Base-by-base conservation (phyloP, 495 filamentous ascomycete species). In the Aspergillus incahuasiensis region DNA sequence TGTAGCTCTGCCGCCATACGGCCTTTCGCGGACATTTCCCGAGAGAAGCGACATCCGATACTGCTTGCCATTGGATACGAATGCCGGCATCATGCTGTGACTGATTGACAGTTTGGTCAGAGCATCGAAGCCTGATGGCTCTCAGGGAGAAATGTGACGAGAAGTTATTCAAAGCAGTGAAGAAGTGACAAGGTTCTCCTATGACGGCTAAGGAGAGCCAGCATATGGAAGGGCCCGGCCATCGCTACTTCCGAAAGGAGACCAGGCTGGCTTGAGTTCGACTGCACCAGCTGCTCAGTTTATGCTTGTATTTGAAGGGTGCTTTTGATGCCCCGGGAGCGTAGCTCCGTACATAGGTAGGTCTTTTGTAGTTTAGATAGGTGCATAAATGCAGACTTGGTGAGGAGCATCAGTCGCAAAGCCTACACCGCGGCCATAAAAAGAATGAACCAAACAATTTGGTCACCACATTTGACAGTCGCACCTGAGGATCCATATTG, bases 11-110 rank as follows among this genome's bases (percentile, higher is more conserved):
- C 11, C 9, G 6, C 16, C 8, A 19, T 35, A 50, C 2, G 44
- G 43, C 30, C 34, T 40, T 13, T 57, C 34, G 11, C 35, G 44
- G 38, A 24, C 40, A 30, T 39, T 52, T 19, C 38, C 44, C 11
- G 39, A 55, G 22, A 58, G 41, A 24, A 58, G 48, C 22, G 55
- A 53, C 16, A 52, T 48, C 20, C 47, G 54, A n/a, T 60, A 54
- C 25, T 35, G 43, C 30, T 40, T 56, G 19, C 57, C 57, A 22
- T 60, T 41, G 3, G 54, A 28, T 18, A 60, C 16, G 28, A 63
- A 50, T 20, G 53, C 15, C 28, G 61, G 61, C 61, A 63, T 63
- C 16, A 12, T 40, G 25, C 18, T 24, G 6, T 5, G 16, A 5
- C 12, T 11, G 25, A 28, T 4, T 28, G 25, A 4, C 25, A 28